Evolutionary conservation across 2,329 filamentous ascomycete genomes (phyloP).

Genomic region (Tolypocladium tundrense): DNA sequence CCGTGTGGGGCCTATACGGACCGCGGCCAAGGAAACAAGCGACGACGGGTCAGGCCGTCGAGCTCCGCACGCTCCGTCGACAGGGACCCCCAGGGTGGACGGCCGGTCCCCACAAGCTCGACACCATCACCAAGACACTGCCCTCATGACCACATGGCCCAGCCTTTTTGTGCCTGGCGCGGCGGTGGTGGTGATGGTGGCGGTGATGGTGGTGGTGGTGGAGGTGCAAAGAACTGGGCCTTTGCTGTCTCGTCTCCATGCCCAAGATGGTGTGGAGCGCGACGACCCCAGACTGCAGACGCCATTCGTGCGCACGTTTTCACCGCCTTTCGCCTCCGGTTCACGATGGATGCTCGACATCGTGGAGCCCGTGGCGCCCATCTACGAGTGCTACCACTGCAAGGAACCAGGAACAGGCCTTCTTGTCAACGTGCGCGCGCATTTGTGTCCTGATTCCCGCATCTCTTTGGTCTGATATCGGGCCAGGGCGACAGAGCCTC

Average conservation of each 20-base stretch:
- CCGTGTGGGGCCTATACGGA: neutral
- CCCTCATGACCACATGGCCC: neutral
- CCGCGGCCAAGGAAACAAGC: neutral
- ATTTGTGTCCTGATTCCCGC: neutral
- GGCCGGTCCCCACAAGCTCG: neutral
- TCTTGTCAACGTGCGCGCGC: neutral
- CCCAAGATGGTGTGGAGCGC: neutral
- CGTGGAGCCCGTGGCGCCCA: neutral
- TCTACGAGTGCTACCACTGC: neutral
- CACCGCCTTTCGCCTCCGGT: neutral
- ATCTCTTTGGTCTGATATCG: neutral
- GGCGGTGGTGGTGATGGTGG: neutral
- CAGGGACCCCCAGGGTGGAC: neutral
- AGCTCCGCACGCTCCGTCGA: neutral
- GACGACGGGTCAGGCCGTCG: neutral
- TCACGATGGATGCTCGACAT: neutral
- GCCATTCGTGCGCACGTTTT: neutral
- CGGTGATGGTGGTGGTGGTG: neutral
- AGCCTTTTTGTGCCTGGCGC: neutral
- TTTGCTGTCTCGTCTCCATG: neutral
- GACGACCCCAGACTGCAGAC: neutral
- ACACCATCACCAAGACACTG: neutral
- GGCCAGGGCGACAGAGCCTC: neutral
- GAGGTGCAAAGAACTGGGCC: neutral
- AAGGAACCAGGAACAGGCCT: conserved; percentile 1